Base-by-base conservation (phyloP, 495 filamentous ascomycete species). In the Hapsidospora chrysogenum region DNA sequence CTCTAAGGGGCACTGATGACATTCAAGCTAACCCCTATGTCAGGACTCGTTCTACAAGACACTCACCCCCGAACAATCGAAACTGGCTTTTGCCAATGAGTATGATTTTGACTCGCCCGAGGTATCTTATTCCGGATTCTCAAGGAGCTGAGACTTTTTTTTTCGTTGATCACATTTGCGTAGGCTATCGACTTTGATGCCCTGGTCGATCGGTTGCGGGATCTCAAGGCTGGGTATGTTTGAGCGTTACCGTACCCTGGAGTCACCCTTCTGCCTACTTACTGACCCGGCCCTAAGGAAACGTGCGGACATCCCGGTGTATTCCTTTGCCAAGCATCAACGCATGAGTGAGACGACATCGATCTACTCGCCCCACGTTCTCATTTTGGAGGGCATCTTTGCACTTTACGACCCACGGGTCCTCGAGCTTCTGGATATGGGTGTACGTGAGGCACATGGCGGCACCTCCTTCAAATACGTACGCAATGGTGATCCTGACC, bases 31-130 rank as follows among this genome's bases (percentile, higher is more conserved):
- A 43, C 28, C 38, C 39, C 36, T 37, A 17, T 30, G 33, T 40
- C 43, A 94, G 85, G 89, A 97, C 51, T 94, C 85, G 1, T 97
- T 92, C 52, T 97, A 97, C 61, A 96, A 93, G 52, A 72, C 74
- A 18, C 60, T 96, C 43, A 70, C 63, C 31, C 56, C 70, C 3
- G 85, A 92, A 48, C 58, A 85, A 39, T 81, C 80, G 25, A 65
- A 50, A 35, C 70, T 62, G 44, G 89, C 89, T 1, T 92, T 93
- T 57, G 54, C 57, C 26, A 94, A 92, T 45, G 80, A 95, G 49
- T 93, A 84, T 58, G 89, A 97, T 51, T 93, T 97, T 54, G 89
- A 97, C 52, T 72, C 85, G 14, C 89, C 89, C 13, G 74, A 82
- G 33, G 63, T 64, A 49, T 13, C 17, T 18, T 14, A 13, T 15